These are phyloP conservation scores for Torulaspora gathmanii DNA, from an alignment of 805 yeast species.

Conservation along the genomic window DNA sequence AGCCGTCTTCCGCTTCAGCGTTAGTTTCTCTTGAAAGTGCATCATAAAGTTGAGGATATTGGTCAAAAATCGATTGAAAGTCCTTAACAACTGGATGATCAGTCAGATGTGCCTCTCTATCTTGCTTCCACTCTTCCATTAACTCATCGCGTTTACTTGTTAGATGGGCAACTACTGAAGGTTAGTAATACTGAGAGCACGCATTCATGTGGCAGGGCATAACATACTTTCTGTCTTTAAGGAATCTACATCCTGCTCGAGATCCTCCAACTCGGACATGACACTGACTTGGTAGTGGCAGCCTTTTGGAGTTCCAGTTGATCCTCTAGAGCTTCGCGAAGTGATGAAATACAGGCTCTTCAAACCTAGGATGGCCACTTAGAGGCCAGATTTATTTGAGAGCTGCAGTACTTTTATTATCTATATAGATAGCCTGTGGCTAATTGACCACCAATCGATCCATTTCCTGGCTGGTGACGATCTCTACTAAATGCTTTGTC, in stretches of 20 bases:
- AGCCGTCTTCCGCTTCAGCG: neutral
- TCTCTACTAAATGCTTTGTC: constrained; percentile 9
- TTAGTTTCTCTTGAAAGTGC: constrained; percentile 12
- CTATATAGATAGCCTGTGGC: neutral
- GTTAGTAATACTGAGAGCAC: constrained; percentile 20
- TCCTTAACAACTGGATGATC: constrained; percentile 17
- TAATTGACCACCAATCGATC: constrained; percentile 9
- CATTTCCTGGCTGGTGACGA: constrained; percentile 23
- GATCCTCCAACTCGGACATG: constrained; percentile 32
- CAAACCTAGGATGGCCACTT: too few species aligned
- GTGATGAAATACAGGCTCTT: neutral
- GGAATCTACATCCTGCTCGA: constrained; percentile 38
- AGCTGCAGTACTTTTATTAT: neutral
- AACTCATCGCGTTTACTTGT: constrained; percentile 14
- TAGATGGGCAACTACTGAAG: constrained; percentile 15
- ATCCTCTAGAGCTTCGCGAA: neutral
- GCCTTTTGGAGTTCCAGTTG: neutral
- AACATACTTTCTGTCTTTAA: constrained; percentile 34
- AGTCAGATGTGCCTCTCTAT: constrained; percentile 5
- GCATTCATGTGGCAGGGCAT: neutral
- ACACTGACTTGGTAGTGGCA: neutral
- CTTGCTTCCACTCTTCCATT: constrained; percentile 7
- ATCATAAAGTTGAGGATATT: constrained; percentile 25
- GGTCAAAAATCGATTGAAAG: constrained; percentile 20
- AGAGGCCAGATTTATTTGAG: too few species aligned